Evolutionary conservation across 306 rosid species (phyloP), one percentile per base, ranked within the genome.

Genomic region (Inga laurina): DNA sequence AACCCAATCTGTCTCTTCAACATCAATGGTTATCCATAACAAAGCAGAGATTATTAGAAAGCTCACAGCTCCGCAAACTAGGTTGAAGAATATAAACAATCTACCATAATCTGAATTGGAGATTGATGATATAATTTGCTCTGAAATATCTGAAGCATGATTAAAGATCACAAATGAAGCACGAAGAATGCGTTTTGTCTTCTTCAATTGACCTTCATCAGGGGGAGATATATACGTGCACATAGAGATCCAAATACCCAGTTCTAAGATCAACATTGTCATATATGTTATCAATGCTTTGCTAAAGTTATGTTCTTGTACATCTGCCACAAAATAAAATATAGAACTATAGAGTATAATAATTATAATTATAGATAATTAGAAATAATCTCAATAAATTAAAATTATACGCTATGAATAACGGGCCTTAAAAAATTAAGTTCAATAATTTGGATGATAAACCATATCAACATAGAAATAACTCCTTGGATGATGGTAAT

Each of bases 391-490:
- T 3, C 54, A 39, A 32, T 32, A 32, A 32, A 32, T 0, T 32
- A 32, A 32, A 32, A 32, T 32, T 95, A 12, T 45, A 15, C 18
- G 2, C 5, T 18, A 52, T 52, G 16, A 52, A 52, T 52, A 52
- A 52, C 5, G 18, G 3, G 8, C 59, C 4, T 52, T 52, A 52
- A 27, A 27, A 27, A 27, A 27, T 27, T 27, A 27, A 27, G 27
- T 27, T 27, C 27, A 27, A 27, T 27, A 27, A 27, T 27, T 27
- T 27, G 27, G 27, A 27, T 27, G 27, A 27, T 27, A 27, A 27
- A 62, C 37, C 46, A 32, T 83, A 51, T 67, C 71, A 41, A 72
- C 74, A 61, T 77, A 96, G 97, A 94, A 86, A 84, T 84, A 85
- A 76, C 52, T 79, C 64, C 75, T 81, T 77, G 49, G 82, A 83